These are phyloP conservation scores for Nemania serpens DNA, from an alignment of 2,329 filamentous ascomycete genomes.

Conservation along the genomic window DNA sequence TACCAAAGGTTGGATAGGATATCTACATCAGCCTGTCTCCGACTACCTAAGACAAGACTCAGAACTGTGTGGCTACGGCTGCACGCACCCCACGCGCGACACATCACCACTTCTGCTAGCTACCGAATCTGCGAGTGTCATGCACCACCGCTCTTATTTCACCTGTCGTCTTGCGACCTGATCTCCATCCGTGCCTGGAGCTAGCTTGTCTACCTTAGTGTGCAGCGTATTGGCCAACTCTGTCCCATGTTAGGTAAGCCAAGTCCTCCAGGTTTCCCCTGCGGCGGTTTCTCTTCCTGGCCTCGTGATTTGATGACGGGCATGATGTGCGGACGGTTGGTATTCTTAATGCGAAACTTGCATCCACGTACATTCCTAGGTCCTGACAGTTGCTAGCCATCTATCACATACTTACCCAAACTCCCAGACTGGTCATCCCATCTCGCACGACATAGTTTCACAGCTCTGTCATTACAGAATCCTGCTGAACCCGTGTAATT, in stretches of 20 bases:
- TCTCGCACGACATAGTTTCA: conserved; percentile 5
- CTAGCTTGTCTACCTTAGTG: no score
- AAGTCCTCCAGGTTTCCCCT: conserved; percentile 16
- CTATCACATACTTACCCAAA: background rate
- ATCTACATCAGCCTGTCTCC: no score
- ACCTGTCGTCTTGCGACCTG: conserved; percentile 26
- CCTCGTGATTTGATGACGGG: conserved; percentile 9
- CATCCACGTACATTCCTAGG: conserved; percentile 12
- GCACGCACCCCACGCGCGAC: conserved; percentile 25
- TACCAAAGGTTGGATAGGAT: background rate
- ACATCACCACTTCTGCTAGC: conserved; percentile 18
- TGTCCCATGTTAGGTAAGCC: conserved; percentile 26
- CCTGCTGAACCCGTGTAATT: conserved; percentile 23
- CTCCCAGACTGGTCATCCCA: conserved; percentile 9
- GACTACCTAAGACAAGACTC: background rate
- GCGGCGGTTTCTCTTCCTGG: conserved; percentile 9
- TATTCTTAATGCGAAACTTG: conserved; percentile 8
- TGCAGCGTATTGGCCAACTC: conserved; percentile 6
- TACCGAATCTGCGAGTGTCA: conserved; percentile 18
- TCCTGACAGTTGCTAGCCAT: conserved; percentile 19
- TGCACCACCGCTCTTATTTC: conserved; percentile 14
- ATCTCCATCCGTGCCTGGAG: conserved; percentile 14
- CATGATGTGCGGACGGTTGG: conserved; percentile 15
- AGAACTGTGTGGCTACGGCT: conserved; percentile 5
- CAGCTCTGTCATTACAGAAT: conserved; percentile 3